Evolutionary conservation across 2,329 filamentous ascomycete genomes (phyloP).

Genomic region (Trichoderma sp.): DNA sequence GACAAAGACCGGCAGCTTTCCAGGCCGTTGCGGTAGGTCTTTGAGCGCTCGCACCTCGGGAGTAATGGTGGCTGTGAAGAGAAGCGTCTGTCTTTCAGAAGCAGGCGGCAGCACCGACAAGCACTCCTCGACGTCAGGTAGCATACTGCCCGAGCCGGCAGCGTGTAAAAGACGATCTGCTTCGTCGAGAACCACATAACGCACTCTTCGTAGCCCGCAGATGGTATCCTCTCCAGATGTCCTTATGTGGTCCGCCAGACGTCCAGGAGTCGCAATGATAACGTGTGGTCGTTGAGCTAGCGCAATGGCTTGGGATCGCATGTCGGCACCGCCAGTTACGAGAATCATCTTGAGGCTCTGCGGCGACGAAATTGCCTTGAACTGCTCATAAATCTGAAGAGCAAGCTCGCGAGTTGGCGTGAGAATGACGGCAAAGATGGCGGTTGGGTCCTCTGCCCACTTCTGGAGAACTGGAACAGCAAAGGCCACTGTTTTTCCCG

Average conservation of each 20-base stretch:
- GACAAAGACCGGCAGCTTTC: conserved; percentile 76
- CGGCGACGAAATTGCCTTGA: conserved; percentile 85
- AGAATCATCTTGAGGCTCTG: conserved; percentile 84
- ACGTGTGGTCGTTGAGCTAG: conserved; percentile 81
- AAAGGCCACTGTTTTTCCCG: conserved; percentile 96
- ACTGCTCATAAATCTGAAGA: conserved; percentile 93
- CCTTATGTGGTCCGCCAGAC: conserved; percentile 88
- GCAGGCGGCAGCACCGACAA: conserved; percentile 76
- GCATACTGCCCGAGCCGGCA: conserved; percentile 75
- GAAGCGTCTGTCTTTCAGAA: conserved; percentile 77
- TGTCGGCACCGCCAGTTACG: conserved; percentile 90
- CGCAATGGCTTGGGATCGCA: conserved; percentile 83
- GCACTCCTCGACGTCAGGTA: conserved; percentile 90
- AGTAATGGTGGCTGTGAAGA: conserved; percentile 96
- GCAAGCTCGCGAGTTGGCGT: conserved; percentile 91
- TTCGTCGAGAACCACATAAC: conserved; percentile 90
- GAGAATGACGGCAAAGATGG: conserved; percentile 83
- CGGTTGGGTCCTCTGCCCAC: conserved; percentile 88
- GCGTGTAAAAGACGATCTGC: conserved; percentile 82
- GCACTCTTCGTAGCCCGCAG: conserved; percentile 71
- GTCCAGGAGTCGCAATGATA: conserved; percentile 89
- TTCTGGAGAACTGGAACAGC: conserved; percentile 90
- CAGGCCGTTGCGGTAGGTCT: conserved; percentile 65
- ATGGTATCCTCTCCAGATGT: conserved; percentile 90
- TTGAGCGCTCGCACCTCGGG: conserved; percentile 87